A percentile compares a stretch with the other conserved stretches of the same genome.
Evolutionary conservation across 257 asterid genomes (phyloP).

Genomic region (Solanum commersonii): DNA sequence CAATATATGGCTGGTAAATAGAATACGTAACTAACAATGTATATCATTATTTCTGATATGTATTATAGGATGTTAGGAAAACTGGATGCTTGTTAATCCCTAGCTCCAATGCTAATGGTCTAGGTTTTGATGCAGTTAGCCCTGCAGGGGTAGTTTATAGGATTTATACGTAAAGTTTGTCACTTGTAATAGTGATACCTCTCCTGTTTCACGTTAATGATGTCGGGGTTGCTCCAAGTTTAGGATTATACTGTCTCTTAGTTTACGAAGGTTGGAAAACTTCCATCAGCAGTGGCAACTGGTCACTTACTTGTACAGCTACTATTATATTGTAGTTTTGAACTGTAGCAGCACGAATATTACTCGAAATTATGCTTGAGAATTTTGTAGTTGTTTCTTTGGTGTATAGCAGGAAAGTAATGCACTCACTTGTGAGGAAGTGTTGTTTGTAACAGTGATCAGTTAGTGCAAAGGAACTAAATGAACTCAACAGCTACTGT

Average conservation of each 20-base stretch:
- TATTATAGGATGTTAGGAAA: conserved; percentile 8
- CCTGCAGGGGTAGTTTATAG: neutral
- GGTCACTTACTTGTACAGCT: neutral
- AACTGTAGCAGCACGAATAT: neutral
- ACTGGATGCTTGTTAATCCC: neutral
- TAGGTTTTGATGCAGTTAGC: neutral
- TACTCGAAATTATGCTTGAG: neutral
- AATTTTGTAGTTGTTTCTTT: neutral
- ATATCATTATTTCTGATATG: conserved; percentile 15
- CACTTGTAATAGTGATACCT: neutral
- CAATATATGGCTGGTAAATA: conserved; percentile 89
- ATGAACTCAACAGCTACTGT: neutral
- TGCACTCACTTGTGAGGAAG: neutral
- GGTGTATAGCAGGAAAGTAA: neutral
- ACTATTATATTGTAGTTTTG: neutral
- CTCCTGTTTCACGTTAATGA: neutral
- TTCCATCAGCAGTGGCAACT: neutral
- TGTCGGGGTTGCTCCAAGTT: neutral
- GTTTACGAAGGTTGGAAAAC: neutral
- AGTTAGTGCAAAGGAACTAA: neutral
- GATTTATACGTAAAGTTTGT: neutral
- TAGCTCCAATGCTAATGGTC: neutral
- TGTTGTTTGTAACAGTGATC: neutral
- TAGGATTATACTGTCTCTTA: neutral
- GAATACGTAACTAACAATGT: conserved; percentile 20